Evolutionary conservation across 768 basidiomycete genomes (phyloP), one percentile per base, ranked within the genome.

Genomic region (Phanerodontia chrysosporium): DNA sequence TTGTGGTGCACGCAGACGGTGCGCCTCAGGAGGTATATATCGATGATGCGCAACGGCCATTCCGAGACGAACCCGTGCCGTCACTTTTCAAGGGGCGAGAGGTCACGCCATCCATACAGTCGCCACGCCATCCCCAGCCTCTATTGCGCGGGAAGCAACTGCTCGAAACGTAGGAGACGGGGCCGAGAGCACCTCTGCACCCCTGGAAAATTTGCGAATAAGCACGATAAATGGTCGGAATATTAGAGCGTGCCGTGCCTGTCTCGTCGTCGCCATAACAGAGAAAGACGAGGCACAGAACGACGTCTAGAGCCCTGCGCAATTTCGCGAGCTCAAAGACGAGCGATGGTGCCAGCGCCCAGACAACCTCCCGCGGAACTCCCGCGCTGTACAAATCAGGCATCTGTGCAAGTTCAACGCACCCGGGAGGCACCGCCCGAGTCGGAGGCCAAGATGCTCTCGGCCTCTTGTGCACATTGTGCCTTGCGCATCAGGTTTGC

Each of bases 51-150:
- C 44, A 18, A 25, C 16, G 21, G 12, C n/a, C 25, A 22, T 49
- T 49, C 21, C 46, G 68, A 58, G 24, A 16, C 51, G 18, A n/a
- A 53, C 16, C 32, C 49, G 49, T 42, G 16, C 2, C 14, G 27
- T n/a, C 49, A 51, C n/a, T 12, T 30, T 14, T 28, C 18, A 51
- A 28, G 49, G 49, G 28, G 14, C n/a, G 21, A 13, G 28, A 51
- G 49, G 39, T 42, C 49, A 51, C 49, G 49, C 21, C 49, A 51
- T 51, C 24, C 5, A 29, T 51, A 42, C 8, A 42, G 9, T 42
- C 30, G 29, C 29, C 49, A 28, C 49, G 30, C 49, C 6, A 28
- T 30, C 18, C 29, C n/a, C 28, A 16, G 28, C 18, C 12, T 32
- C 29, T 18, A 32, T 42, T 18, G 21, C 18, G 25, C 51, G 16